These are phyloP conservation scores for Neonectria sp. DNA, from an alignment of 2,329 filamentous ascomycete genomes.

Conservation along the genomic window DNA sequence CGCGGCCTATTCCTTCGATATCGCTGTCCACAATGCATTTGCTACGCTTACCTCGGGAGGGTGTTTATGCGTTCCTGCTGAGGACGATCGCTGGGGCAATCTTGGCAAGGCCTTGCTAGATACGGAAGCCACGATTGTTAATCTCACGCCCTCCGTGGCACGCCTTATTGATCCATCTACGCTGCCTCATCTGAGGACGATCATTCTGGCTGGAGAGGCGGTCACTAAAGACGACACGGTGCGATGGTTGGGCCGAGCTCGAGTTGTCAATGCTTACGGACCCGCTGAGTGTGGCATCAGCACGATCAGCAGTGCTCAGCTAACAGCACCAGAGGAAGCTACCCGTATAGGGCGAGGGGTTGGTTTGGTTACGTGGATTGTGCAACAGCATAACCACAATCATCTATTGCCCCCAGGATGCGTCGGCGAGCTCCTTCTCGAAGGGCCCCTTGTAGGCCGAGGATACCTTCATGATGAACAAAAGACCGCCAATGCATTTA, in stretches of 20 bases:
- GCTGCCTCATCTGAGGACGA: slow-evolving; percentile 55
- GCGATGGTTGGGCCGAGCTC: slow-evolving; percentile 8
- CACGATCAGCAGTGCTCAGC: not conserved
- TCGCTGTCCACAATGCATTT: slow-evolving; percentile 54
- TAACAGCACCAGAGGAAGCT: not conserved
- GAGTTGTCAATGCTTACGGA: slow-evolving; percentile 36
- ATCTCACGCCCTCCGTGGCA: too few species aligned
- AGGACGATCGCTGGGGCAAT: slow-evolving; percentile 49
- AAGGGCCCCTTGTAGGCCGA: slow-evolving; percentile 43
- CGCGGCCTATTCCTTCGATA: slow-evolving; percentile 56
- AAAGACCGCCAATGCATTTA: slow-evolving; percentile 46
- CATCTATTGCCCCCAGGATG: slow-evolving; percentile 38
- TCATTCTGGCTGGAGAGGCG: slow-evolving; percentile 62
- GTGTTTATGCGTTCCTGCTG: slow-evolving; percentile 57
- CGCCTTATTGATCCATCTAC: too few species aligned
- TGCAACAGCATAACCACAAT: slow-evolving; percentile 33
- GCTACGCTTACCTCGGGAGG: slow-evolving; percentile 56
- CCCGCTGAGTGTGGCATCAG: slow-evolving; percentile 21
- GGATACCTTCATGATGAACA: slow-evolving; percentile 42
- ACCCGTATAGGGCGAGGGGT: slow-evolving; percentile 11
- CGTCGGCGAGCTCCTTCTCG: slow-evolving; percentile 47
- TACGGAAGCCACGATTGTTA: too few species aligned
- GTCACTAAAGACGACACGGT: slow-evolving; percentile 59
- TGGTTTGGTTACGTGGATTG: slow-evolving; percentile 38
- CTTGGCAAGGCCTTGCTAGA: too few species aligned